Evolutionary conservation across 768 basidiomycete species (phyloP).

Genomic region (Trametes meyenii): DNA sequence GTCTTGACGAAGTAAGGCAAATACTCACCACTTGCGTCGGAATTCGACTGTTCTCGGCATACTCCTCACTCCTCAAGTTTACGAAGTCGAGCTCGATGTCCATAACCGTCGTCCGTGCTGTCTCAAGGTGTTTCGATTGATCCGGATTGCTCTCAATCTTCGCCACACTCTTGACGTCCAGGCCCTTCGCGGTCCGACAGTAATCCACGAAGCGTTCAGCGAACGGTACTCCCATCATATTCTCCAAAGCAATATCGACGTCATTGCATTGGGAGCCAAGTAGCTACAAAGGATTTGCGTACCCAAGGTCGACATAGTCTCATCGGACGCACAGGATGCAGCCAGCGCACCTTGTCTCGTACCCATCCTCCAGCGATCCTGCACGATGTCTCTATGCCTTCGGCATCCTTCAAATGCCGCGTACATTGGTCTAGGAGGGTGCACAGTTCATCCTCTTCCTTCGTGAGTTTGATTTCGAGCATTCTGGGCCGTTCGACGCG

Average conservation of each 20-base stretch:
- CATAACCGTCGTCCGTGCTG: constrained; percentile 81
- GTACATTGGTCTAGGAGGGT: constrained; percentile 81
- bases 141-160: constrained; percentile 94
- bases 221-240: constrained; percentile 90
- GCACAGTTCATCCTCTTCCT: constrained; percentile 71
- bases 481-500: constrained; percentile 37
- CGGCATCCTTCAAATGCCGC: constrained; percentile 50
- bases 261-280: constrained; percentile 84
- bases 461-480: constrained; percentile 57
- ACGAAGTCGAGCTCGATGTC: constrained; percentile 91
- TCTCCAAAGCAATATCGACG: constrained; percentile 87
- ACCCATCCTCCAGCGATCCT: constrained; percentile 99
- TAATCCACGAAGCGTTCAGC: constrained; percentile 77
- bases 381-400: constrained; percentile 64
- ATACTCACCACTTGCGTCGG: constrained; percentile 78
- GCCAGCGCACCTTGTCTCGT: constrained; percentile 83
- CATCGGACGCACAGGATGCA: neutral
- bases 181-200: constrained; percentile 50
- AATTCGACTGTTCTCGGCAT: constrained; percentile 85
- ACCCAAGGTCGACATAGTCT: neutral
- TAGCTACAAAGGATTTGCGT: constrained; percentile 50
- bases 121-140: constrained; percentile 97
- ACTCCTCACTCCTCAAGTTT: constrained; percentile 90
- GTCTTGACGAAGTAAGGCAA: neutral
- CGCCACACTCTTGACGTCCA: constrained; percentile 62